These are phyloP conservation scores for Pleurotus djamor DNA, from an alignment of 768 basidiomycete genomes.

Conservation along the genomic window DNA sequence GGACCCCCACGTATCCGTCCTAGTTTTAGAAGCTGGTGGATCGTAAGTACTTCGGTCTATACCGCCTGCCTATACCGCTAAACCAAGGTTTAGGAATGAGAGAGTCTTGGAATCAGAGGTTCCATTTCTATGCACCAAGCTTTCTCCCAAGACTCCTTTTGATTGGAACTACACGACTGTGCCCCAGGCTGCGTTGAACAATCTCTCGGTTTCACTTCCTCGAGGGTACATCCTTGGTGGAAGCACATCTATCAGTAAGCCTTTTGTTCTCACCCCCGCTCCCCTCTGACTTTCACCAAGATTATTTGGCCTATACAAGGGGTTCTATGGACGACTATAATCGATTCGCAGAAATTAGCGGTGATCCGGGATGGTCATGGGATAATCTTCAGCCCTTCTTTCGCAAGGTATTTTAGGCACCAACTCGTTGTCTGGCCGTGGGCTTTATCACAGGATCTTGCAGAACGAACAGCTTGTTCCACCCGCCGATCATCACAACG, in stretches of 20 bases:
- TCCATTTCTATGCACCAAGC: constrained; percentile 7
- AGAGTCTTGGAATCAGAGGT: constrained; percentile 2
- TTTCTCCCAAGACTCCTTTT: constrained; percentile 4
- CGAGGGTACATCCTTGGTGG: constrained; percentile 19
- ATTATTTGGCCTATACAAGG: constrained; percentile 21
- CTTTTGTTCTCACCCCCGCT: background rate
- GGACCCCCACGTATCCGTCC: background rate
- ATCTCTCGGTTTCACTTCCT: constrained; percentile 12
- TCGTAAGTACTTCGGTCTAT: background rate
- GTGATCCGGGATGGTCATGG: constrained; percentile 28
- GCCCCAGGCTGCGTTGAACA: constrained; percentile 14
- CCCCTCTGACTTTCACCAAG: background rate
- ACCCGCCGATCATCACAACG: constrained; percentile 26
- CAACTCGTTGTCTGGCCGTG: too few relatives aligned
- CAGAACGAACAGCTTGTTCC: constrained; percentile 23
- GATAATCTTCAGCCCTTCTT: constrained; percentile 19
- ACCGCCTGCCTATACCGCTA: background rate
- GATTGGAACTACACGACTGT: constrained; percentile 20
- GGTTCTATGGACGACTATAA: constrained; percentile 24
- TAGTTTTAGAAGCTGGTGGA: constrained; percentile 2
- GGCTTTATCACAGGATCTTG: background rate
- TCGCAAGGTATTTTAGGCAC: constrained; percentile 14
- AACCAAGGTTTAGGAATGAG: background rate
- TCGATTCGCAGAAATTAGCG: constrained; percentile 18
- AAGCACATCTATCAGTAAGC: constrained; percentile 11